phyloP scores from a whole-genome alignment of 2,329 filamentous ascomycete species.

The Monascus ruber region DNA sequence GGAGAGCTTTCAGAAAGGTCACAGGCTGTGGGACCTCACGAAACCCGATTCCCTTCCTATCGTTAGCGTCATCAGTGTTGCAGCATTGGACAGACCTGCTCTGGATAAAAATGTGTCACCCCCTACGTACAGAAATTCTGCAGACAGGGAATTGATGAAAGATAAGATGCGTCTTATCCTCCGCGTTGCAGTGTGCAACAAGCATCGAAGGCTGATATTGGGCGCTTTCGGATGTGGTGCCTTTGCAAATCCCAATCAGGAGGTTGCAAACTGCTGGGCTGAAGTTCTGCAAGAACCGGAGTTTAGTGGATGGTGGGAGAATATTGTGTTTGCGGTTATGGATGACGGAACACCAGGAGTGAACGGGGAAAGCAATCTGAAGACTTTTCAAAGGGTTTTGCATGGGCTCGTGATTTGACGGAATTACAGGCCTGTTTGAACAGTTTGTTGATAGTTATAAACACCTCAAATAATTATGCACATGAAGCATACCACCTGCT shows the following conservation, averaged over 20 bases:
- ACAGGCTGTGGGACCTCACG: slow-evolving; percentile 35
- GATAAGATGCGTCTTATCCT: slow-evolving; percentile 53
- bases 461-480: no score
- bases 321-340: slow-evolving; percentile 53
- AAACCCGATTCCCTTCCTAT: slow-evolving; percentile 34
- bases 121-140: slow-evolving; percentile 28
- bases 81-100: slow-evolving; percentile 40
- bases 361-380: slow-evolving; percentile 19
- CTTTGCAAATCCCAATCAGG: slow-evolving; percentile 50
- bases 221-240: slow-evolving; percentile 60
- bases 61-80: slow-evolving; percentile 50
- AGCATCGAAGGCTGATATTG: slow-evolving; percentile 50
- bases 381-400: slow-evolving; percentile 18
- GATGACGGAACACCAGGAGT: slow-evolving; percentile 17
- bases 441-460: no score
- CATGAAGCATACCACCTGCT: no score
- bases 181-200: slow-evolving; percentile 46
- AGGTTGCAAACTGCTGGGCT: slow-evolving; percentile 52
- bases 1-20: slow-evolving; percentile 35
- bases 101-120: slow-evolving; percentile 5
- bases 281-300: slow-evolving; percentile 51
- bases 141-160: slow-evolving; percentile 45
- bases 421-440: no score
- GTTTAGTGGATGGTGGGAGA: slow-evolving; percentile 54
- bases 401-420: slow-evolving; percentile 18